phyloP scores from a whole-genome alignment of 2,329 filamentous ascomycete species.

The Penicillium brevicompactum region DNA sequence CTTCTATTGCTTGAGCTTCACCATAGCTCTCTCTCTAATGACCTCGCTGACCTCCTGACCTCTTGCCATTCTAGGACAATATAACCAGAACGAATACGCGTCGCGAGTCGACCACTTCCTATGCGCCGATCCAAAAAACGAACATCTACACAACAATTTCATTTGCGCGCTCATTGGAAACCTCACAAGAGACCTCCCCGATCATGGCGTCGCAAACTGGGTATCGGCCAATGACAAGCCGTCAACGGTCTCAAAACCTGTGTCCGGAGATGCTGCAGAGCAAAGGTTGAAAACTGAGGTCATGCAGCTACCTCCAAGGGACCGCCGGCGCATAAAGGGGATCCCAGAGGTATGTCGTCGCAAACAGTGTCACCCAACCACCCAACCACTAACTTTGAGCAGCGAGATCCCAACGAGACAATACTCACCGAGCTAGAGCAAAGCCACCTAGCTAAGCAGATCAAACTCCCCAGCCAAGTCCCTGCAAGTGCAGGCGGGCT shows the following conservation, averaged over 20 bases:
- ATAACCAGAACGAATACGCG: constrained; percentile 64
- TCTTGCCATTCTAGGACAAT: constrained; percentile 47
- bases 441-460: constrained; percentile 49
- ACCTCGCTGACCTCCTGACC: constrained; percentile 21
- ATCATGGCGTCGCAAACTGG: constrained; percentile 65
- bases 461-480: constrained; percentile 61
- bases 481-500: constrained; percentile 71
- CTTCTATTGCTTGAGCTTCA: background rate
- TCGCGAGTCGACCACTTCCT: constrained; percentile 59
- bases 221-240: constrained; percentile 62
- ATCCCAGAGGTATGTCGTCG: constrained; percentile 49
- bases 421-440: constrained; percentile 42
- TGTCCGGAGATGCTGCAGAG: constrained; percentile 62
- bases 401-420: constrained; percentile 41
- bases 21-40: background rate
- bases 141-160: constrained; percentile 65
- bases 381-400: constrained; percentile 1
- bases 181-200: constrained; percentile 60
- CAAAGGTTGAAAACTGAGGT: constrained; percentile 65
- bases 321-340: constrained; percentile 60
- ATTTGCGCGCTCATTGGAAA: constrained; percentile 63
- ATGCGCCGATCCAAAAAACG: constrained; percentile 52
- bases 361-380: background rate
- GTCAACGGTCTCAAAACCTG: constrained; percentile 51
- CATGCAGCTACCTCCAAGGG: constrained; percentile 63